These are phyloP conservation scores for Candida michaelii DNA, from an alignment of 805 yeast genomes.

Conservation along the genomic window DNA sequence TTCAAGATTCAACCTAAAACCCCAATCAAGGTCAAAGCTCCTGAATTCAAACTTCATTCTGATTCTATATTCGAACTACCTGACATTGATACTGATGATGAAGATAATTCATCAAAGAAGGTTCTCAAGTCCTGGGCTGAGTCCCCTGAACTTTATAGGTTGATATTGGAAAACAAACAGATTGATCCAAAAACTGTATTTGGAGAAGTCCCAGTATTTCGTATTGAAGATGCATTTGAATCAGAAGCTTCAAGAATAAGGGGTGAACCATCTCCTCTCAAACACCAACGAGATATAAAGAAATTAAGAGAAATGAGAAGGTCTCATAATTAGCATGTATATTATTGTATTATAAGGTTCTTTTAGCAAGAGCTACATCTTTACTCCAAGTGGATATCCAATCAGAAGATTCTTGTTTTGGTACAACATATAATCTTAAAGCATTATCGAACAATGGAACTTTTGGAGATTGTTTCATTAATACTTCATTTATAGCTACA, in stretches of 20 bases:
- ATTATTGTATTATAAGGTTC: slow-evolving; percentile 15
- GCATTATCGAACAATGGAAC: slow-evolving; percentile 78
- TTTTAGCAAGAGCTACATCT: slow-evolving; percentile 52
- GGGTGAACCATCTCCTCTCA: slow-evolving; percentile 54
- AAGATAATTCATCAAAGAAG: slow-evolving; percentile 22
- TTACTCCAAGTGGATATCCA: slow-evolving; percentile 75
- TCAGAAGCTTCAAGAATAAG: slow-evolving; percentile 51
- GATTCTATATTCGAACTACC: slow-evolving; percentile 29
- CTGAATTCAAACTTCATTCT: slow-evolving; percentile 3
- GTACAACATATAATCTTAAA: slow-evolving; percentile 74
- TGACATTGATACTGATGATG: slow-evolving; percentile 43
- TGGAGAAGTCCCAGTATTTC: slow-evolving; percentile 70
- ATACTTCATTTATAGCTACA: slow-evolving; percentile 59
- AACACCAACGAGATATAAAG: slow-evolving; percentile 12
- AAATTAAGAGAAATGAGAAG: slow-evolving; percentile 5
- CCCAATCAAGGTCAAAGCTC: slow-evolving; percentile 3
- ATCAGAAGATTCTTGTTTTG: slow-evolving; percentile 58
- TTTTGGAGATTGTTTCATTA: slow-evolving; percentile 59
- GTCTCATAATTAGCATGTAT: slow-evolving; percentile 5
- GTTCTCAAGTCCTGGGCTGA: slow-evolving; percentile 40
- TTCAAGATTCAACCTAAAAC: slow-evolving; percentile 9
- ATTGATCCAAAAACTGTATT: slow-evolving; percentile 69
- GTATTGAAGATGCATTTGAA: slow-evolving; percentile 68
- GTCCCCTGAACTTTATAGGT: slow-evolving; percentile 33
- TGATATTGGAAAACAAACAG: slow-evolving; percentile 25